Base-by-base conservation (phyloP, 192 early-diverging fungal species). In the Coemansia umbellata region DNA sequence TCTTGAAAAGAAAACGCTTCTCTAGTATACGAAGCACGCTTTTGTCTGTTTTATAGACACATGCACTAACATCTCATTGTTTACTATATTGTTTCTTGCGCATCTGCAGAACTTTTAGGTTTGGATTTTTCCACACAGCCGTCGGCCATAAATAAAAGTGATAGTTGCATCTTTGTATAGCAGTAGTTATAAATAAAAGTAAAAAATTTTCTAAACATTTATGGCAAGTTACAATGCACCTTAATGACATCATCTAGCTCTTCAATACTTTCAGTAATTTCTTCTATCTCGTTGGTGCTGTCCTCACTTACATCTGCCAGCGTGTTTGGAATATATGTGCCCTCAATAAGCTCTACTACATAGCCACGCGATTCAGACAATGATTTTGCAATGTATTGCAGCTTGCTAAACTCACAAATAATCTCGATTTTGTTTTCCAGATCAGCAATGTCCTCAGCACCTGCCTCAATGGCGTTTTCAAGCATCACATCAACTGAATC, bases 191-290 rank as follows among this genome's bases (percentile, higher is more conserved):
- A 35, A 45, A 56, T 35, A 35, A n/a, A n/a, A n/a, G n/a, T n/a
- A n/a, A n/a, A n/a, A n/a, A n/a, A n/a, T n/a, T n/a, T n/a, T n/a
- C n/a, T n/a, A n/a, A n/a, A n/a, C n/a, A n/a, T n/a, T n/a, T n/a
- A n/a, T n/a, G n/a, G n/a, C 43, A 41, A 9, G 37, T 83, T 83
- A 47, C 66, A 60, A 51, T 81, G 69, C 11, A 87, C 71, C 47
- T 71, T 80, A 15, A 85, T 77, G 7, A 87, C 82, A 51, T 88
- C 86, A 3, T 85, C 84, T 17, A 82, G 58, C 44, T 76, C 70
- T 43, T 88, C 86, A 39, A 91, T 48, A 5, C 60, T 53, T 11
- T 79, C 74, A 10, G 87, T 37, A 21, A 82, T 65, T 18, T 67
- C 69, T 21, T 56, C 73, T 49, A 88, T 60, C 24, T 83, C 74